These are phyloP conservation scores for Solanum hybrid DNA, from an alignment of 305 asterid genomes.

Conservation along the genomic window DNA sequence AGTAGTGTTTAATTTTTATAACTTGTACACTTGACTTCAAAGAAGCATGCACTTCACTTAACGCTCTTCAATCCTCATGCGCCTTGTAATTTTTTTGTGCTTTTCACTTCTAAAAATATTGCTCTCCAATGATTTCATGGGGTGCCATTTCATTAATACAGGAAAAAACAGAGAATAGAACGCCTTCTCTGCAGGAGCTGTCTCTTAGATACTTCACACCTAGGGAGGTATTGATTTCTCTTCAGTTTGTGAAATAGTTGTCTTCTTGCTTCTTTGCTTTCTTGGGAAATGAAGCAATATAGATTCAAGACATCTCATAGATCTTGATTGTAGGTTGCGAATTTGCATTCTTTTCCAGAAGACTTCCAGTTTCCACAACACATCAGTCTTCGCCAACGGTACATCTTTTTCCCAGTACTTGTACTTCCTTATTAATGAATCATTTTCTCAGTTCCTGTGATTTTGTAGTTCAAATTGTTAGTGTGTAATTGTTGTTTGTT, in stretches of 20 bases:
- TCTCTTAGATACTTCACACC: constrained; percentile 90
- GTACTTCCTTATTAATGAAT: neutral
- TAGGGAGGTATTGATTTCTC: too few relatives aligned
- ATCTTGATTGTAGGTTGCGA: constrained; percentile 56
- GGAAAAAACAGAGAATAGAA: constrained; percentile 36
- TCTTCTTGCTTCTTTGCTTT: constrained; percentile 7
- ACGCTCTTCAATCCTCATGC: neutral
- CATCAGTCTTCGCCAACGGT: constrained; percentile 85
- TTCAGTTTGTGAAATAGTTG: too few relatives aligned
- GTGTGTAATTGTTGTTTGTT: neutral
- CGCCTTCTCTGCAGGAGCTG: constrained; percentile 43
- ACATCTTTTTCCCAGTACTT: constrained; percentile 9
- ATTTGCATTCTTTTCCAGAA: constrained; percentile 76
- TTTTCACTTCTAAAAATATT: neutral
- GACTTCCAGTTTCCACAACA: constrained; percentile 67
- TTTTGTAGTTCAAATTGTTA: neutral
- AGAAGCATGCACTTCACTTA: neutral
- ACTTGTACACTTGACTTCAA: neutral
- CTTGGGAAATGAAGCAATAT: neutral
- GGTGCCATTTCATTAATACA: constrained; percentile 19
- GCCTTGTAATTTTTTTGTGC: neutral
- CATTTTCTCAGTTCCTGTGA: neutral
- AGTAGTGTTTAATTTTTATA: too few relatives aligned
- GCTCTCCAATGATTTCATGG: neutral
- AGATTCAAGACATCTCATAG: neutral